phyloP scores from a whole-genome alignment of 352 stramenopile genomes.

The Achlya hypogyna region DNA sequence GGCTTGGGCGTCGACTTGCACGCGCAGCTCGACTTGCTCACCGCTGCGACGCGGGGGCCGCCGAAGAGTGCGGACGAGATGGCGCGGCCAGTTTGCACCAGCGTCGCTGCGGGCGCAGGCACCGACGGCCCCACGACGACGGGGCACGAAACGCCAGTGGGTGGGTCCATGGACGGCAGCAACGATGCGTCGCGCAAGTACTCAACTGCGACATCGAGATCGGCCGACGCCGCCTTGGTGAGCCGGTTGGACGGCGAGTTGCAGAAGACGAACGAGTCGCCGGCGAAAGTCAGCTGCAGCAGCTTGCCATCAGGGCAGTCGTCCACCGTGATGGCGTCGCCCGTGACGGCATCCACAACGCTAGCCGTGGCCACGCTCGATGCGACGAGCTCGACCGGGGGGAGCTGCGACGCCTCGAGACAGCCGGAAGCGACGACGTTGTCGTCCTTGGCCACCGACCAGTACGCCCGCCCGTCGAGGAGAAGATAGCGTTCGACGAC shows the following conservation, averaged over 20 bases:
- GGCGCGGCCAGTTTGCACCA: neutral
- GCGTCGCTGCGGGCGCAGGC: neutral
- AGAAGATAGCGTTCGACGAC: neutral
- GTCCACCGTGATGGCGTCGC: neutral
- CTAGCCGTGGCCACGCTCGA: neutral
- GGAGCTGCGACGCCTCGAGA: conserved; percentile 2
- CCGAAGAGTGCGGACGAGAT: neutral
- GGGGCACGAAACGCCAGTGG: neutral
- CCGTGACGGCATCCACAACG: neutral
- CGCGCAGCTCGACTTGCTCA: conserved; percentile 1
- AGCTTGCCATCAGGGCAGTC: conserved; percentile 23
- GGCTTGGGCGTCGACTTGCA: conserved; percentile 19
- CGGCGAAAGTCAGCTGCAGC: conserved; percentile 27
- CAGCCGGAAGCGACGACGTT: neutral
- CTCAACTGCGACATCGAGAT: conserved; percentile 22
- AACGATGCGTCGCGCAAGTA: conserved; percentile 20
- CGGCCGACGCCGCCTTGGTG: conserved; percentile 14
- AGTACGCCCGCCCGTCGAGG: conserved; percentile 4
- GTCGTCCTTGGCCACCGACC: neutral
- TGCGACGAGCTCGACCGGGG: neutral
- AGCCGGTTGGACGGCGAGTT: conserved; percentile 16
- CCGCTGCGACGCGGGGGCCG: neutral
- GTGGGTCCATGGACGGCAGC: conserved; percentile 2
- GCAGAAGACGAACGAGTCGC: conserved; percentile 33
- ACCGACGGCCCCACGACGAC: neutral